Evolutionary conservation across 495 filamentous ascomycete species (phyloP).

Genomic region (Neurospora sp.): DNA sequence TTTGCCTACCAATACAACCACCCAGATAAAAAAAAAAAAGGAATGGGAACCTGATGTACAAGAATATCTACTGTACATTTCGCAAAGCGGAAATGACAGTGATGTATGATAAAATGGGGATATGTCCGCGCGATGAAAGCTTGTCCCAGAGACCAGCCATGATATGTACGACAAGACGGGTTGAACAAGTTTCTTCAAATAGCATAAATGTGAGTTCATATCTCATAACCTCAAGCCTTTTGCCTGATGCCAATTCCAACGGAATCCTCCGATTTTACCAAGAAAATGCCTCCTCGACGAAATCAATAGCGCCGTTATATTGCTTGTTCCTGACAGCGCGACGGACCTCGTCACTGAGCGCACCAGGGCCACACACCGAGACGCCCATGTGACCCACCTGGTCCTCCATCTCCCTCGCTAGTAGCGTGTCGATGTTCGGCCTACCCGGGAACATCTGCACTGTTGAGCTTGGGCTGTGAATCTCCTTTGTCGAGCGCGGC

Average conservation of each 20-base stretch:
- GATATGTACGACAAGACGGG: background rate
- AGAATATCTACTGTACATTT: background rate
- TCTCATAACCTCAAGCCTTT: background rate
- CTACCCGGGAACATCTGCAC: slow-evolving; percentile 79
- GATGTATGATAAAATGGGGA: background rate
- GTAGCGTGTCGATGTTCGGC: slow-evolving; percentile 54
- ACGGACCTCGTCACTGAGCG: slow-evolving; percentile 80
- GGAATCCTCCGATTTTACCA: slow-evolving; percentile 43
- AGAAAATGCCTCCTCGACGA: slow-evolving; percentile 91
- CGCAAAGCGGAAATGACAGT: background rate
- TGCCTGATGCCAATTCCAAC: background rate
- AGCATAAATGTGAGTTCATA: background rate
- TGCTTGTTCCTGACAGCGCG: slow-evolving; percentile 57
- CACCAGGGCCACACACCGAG: slow-evolving; percentile 81
- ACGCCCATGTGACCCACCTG: slow-evolving; percentile 78
- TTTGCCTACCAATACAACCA: background rate
- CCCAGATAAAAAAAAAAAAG: background rate
- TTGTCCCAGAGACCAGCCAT: background rate
- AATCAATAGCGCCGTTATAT: slow-evolving; percentile 63
- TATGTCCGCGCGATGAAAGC: background rate
- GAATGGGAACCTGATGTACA: background rate
- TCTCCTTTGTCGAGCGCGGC: slow-evolving; percentile 67
- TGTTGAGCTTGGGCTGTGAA: slow-evolving; percentile 66
- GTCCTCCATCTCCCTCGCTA: slow-evolving; percentile 67
- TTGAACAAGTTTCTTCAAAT: background rate